Conservation (phyloP, 495 filamentous ascomycete species). For the Talaromyces adpressus region DNA sequence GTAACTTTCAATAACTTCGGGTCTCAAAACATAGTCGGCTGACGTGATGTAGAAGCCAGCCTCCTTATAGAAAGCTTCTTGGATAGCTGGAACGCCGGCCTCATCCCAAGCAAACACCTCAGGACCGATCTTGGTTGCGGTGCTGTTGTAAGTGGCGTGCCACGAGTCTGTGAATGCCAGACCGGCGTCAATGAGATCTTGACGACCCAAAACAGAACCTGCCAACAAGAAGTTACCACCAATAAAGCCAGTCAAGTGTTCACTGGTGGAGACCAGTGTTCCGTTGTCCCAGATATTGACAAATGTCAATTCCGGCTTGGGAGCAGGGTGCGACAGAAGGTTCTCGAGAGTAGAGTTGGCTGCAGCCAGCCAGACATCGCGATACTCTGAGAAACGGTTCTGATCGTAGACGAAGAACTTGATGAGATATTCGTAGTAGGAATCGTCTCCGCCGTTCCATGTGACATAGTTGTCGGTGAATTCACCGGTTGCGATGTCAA, state of each 20-base stretch:
- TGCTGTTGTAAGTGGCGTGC: conserved; percentile 63
- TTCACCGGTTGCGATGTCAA: conserved; percentile 55
- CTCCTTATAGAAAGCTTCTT: conserved; percentile 51
- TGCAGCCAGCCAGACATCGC: conserved; percentile 69
- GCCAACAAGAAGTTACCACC: conserved; percentile 85
- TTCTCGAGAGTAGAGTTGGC: conserved; percentile 70
- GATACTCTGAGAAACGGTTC: conserved; percentile 52
- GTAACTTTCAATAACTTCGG: conserved; percentile 80
- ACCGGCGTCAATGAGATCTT: conserved; percentile 67
- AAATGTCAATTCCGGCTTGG: conserved; percentile 69
- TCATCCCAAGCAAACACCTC: conserved; percentile 70
- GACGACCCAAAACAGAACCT: conserved; percentile 57
- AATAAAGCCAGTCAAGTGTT: conserved; percentile 76
- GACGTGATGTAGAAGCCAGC: conserved; percentile 71
- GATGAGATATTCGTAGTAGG: conserved; percentile 87
- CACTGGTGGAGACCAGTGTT: conserved; percentile 40
- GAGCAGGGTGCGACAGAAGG: conserved; percentile 62
- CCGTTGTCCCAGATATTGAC: conserved; percentile 56
- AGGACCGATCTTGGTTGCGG: conserved; percentile 68
- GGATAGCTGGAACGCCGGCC: conserved; percentile 32
- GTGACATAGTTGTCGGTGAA: conserved; percentile 63
- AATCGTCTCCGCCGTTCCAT: conserved; percentile 78
- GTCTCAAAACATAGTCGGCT: conserved; percentile 60
- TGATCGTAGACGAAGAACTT: conserved; percentile 90
- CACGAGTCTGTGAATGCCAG: conserved; percentile 67